Evolutionary conservation across 495 filamentous ascomycete genomes (phyloP).

Genomic region (Penicilliopsis zonata): DNA sequence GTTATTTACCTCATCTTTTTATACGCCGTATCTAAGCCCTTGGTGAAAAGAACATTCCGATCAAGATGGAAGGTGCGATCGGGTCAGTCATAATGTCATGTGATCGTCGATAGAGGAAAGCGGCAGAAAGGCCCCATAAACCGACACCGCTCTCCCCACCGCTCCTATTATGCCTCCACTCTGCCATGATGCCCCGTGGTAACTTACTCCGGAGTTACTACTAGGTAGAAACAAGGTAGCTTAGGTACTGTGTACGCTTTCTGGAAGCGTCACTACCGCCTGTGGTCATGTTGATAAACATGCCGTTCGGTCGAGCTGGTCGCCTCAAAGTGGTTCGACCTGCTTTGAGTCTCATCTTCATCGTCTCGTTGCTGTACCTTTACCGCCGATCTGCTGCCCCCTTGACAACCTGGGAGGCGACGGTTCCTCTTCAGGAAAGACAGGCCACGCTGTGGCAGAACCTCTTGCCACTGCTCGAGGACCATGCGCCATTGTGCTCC

Average conservation of each 20-base stretch:
- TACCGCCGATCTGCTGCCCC: background rate
- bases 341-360: background rate
- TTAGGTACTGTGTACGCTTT: too few species aligned
- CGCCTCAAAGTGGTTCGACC: background rate
- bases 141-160: background rate
- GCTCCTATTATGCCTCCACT: background rate
- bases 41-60: too few species aligned
- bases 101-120: too few species aligned
- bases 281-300: background rate
- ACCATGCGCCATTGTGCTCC: constrained; percentile 10
- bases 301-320: background rate
- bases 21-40: too few species aligned
- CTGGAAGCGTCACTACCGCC: background rate
- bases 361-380: background rate
- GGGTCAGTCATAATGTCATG: too few species aligned
- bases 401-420: background rate
- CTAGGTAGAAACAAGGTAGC: too few species aligned
- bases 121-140: background rate
- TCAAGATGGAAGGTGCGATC: too few species aligned
- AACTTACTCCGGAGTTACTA: too few species aligned
- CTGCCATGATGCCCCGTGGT: background rate
- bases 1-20: too few species aligned
- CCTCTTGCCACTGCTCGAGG: constrained; percentile 9
- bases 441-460: constrained; percentile 5
- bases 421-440: background rate